Conservation (phyloP, 495 filamentous ascomycete species). For the Pseudomonodictys pantanalensis region DNA sequence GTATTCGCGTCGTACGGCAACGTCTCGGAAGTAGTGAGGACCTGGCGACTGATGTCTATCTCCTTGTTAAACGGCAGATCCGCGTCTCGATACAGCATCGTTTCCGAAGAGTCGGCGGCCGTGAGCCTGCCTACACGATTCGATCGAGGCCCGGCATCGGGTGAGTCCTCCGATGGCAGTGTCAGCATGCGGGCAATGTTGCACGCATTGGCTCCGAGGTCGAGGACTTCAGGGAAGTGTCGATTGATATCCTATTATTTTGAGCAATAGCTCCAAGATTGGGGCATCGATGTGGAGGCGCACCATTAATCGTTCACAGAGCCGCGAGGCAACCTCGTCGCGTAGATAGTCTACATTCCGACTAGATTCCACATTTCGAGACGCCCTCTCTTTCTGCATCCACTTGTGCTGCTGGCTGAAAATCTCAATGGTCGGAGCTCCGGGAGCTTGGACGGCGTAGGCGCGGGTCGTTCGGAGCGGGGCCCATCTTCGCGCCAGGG, state of each 20-base stretch:
- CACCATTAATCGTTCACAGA: conserved; percentile 86
- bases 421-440: conserved; percentile 75
- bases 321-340: conserved; percentile 80
- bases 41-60: conserved; percentile 66
- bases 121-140: conserved; percentile 66
- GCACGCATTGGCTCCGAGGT: conserved; percentile 93
- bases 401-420: conserved; percentile 88
- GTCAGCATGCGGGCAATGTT: conserved; percentile 83
- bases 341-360: conserved; percentile 84
- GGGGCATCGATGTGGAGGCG: conserved; percentile 13
- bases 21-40: conserved; percentile 64
- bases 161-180: conserved; percentile 51
- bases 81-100: conserved; percentile 79
- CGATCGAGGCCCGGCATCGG: conserved; percentile 60
- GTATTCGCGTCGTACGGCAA: conserved; percentile 73
- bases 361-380: conserved; percentile 64
- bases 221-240: conserved; percentile 76
- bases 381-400: conserved; percentile 85
- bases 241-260: conserved; percentile 79
- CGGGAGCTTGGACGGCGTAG: conserved; percentile 75
- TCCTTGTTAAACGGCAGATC: conserved; percentile 70
- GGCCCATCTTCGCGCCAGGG: conserved; percentile 16
- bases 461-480: conserved; percentile 39
- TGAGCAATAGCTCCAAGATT: conserved; percentile 15
- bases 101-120: conserved; percentile 74